Percentiles rank a stretch among this genome's conserved stretches.
Evolutionary conservation across 192 early-diverging fungal genomes (phyloP).

Genomic region (Funneliformis mosseae): DNA sequence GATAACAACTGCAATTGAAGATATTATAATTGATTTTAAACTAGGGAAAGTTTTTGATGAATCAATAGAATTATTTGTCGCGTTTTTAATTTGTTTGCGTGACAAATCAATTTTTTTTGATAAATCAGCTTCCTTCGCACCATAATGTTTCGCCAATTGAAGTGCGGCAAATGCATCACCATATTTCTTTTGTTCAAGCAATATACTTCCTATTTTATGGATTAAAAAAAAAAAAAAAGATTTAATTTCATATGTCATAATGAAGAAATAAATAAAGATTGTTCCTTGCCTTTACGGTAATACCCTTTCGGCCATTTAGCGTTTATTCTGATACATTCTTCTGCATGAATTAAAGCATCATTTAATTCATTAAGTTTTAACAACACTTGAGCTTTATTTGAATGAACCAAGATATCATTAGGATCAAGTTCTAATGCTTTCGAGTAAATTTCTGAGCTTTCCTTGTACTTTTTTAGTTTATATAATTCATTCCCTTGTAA

Average conservation of each 20-base stretch:
- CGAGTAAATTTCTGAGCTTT: neutral
- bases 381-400: slow-evolving; percentile 15
- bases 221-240: neutral
- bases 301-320: slow-evolving; percentile 22
- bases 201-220: slow-evolving; percentile 17
- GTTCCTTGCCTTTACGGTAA: slow-evolving; percentile 17
- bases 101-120: slow-evolving; percentile 4
- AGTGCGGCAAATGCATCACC: neutral
- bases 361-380: slow-evolving; percentile 10
- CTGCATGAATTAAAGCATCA: slow-evolving; percentile 21
- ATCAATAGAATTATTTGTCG: neutral
- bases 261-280: neutral
- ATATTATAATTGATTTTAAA: neutral
- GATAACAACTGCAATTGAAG: neutral
- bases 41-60: too few relatives aligned
- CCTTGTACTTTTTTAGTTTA: slow-evolving; percentile 10
- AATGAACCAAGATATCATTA: slow-evolving; percentile 10
- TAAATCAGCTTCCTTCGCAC: neutral
- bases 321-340: slow-evolving; percentile 20
- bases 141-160: neutral
- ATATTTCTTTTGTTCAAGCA: slow-evolving; percentile 26
- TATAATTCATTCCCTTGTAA: slow-evolving; percentile 23
- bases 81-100: neutral
- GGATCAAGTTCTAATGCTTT: slow-evolving; percentile 20
- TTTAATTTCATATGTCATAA: neutral